Evolutionary conservation across 2,329 filamentous ascomycete species (phyloP).

Genomic region (Aspergillus udagawae): DNA sequence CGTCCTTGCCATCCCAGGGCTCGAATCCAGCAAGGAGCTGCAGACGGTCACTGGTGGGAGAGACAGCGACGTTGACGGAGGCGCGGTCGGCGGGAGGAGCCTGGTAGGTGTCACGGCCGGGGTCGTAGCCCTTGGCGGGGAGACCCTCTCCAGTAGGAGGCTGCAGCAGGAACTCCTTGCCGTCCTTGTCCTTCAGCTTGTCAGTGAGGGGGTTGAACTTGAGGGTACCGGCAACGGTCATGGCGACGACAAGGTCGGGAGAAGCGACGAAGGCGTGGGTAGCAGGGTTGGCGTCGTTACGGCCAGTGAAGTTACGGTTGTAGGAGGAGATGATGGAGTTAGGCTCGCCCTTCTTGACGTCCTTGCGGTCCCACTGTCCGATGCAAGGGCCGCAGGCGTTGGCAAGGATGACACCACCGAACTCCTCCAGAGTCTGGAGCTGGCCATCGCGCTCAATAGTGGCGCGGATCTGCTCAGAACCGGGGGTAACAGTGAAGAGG

Average conservation of each 20-base stretch:
- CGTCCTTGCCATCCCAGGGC: conserved; percentile 90
- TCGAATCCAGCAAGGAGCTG: conserved; percentile 85
- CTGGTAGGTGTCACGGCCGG: conserved; percentile 92
- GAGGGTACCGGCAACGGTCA: conserved; percentile 77
- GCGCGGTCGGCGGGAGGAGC: conserved; percentile 78
- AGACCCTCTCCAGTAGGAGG: conserved; percentile 77
- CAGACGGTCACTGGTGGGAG: conserved; percentile 87
- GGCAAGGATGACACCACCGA: conserved; percentile 88
- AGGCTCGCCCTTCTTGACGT: conserved; percentile 89
- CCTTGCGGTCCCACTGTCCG: conserved; percentile 90
- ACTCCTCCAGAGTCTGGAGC: conserved; percentile 91
- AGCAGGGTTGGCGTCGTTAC: conserved; percentile 93
- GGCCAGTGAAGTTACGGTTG: conserved; percentile 99
- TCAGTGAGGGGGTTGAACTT: conserved; percentile 96
- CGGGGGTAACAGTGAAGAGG: conserved; percentile 90
- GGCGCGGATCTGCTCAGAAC: conserved; percentile 93
- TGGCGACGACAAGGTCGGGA: conserved; percentile 81
- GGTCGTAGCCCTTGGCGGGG: conserved; percentile 78
- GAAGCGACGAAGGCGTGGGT: conserved; percentile 93
- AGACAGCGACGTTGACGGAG: conserved; percentile 72
- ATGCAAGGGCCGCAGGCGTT: conserved; percentile 94
- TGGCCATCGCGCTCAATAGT: conserved; percentile 89
- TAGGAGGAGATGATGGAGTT: conserved; percentile 99
- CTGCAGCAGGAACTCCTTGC: conserved; percentile 89
- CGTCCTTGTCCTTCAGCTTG: conserved; percentile 87